Evolutionary conservation across 2,329 filamentous ascomycete genomes (phyloP).

Genomic region (Emmonsia crescens): DNA sequence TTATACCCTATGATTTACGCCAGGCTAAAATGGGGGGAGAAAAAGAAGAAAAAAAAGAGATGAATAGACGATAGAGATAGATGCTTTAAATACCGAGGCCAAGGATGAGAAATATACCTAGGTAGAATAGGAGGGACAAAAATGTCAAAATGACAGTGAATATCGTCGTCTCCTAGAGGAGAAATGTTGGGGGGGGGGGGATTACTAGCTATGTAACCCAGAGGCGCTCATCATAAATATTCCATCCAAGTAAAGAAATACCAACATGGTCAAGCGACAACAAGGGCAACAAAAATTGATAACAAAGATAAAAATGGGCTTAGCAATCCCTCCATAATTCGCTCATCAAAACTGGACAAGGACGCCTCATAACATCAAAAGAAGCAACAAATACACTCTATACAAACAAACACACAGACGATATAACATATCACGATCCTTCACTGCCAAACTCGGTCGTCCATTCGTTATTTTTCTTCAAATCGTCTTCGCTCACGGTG

Average conservation of each 20-base stretch:
- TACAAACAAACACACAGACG: conserved; percentile 16
- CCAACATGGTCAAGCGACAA: background rate
- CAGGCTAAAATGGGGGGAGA: background rate
- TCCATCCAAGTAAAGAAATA: background rate
- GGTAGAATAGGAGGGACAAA: background rate
- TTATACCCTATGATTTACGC: background rate
- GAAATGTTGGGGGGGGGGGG: too few species aligned
- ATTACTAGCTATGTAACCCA: too few species aligned
- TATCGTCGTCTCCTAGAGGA: background rate
- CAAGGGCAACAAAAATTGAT: background rate
- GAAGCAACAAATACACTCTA: conserved; percentile 1
- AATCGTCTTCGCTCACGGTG: conserved; percentile 79
- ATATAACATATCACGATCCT: conserved; percentile 45
- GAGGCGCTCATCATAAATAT: background rate
- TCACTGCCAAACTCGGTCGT: conserved; percentile 94
- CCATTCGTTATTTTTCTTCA: conserved; percentile 80
- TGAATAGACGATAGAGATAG: background rate
- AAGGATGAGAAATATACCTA: background rate
- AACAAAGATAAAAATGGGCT: background rate
- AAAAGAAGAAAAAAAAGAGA: too few species aligned
- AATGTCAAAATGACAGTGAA: background rate
- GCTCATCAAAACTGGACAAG: background rate
- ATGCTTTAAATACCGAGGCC: background rate
- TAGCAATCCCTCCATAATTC: background rate
- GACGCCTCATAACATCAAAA: background rate